Evolutionary conservation across 2,329 filamentous ascomycete genomes (phyloP).

Genomic region (Madurella fahalii): DNA sequence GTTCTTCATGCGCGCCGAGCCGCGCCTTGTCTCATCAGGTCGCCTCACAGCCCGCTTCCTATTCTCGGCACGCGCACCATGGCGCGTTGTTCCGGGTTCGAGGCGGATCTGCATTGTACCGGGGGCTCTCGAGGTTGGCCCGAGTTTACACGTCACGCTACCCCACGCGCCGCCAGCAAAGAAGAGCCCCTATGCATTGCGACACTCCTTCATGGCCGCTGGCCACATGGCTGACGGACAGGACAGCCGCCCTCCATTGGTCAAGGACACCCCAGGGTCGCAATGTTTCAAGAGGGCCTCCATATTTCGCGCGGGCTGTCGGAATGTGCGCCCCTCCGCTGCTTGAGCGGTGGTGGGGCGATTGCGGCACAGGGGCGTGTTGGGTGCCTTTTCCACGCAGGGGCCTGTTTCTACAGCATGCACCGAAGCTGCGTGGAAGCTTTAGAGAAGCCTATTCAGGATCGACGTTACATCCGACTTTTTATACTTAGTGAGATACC

Average conservation of each 20-base stretch:
- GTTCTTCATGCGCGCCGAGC: conserved; percentile 13
- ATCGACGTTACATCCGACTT: conserved; percentile 13
- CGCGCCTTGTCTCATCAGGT: neutral
- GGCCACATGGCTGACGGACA: conserved; percentile 1
- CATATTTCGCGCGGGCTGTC: neutral
- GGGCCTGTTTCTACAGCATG: conserved; percentile 3
- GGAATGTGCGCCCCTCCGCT: conserved; percentile 1
- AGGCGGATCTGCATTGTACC: neutral
- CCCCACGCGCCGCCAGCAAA: neutral
- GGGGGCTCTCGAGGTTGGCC: neutral
- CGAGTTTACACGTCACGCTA: neutral
- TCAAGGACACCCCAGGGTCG: neutral
- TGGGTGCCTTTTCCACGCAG: conserved; percentile 13
- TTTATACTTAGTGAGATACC: conserved; percentile 22
- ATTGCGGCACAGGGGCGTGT: conserved; percentile 1
- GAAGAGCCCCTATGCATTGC: neutral
- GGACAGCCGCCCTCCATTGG: conserved; percentile 1
- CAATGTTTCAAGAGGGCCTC: neutral
- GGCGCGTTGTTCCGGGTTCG: neutral
- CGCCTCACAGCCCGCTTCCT: neutral
- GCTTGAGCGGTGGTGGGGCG: conserved; percentile 1
- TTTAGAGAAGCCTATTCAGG: conserved; percentile 7
- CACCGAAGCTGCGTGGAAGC: conserved; percentile 16
- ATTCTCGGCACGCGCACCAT: neutral
- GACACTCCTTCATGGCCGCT: neutral